Evolutionary conservation across 129 eudicot genomes (phyloP).

Genomic region (sunflower (Helianthus annuus)): HanXRQr2.0-SUNRISE NC_035444.2:39820621-39821120

Average conservation of each 20-base stretch:
- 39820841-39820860: constrained; percentile 96
- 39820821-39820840: constrained; percentile 5
- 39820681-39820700: constrained; percentile 7
- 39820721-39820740: constrained; percentile 10
- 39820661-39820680: constrained; percentile 22
- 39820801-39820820: constrained; percentile 11
- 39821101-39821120: constrained; percentile 54
- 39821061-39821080: constrained; percentile 11
- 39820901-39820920: constrained; percentile 3
- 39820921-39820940: background rate
- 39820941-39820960: no score
- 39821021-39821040: constrained; percentile 88
- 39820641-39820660: constrained; percentile 82
- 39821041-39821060: constrained; percentile 29
- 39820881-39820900: constrained; percentile 79
- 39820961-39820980: no score
- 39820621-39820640: constrained; percentile 95
- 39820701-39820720: background rate
- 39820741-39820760: background rate
- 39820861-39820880: constrained; percentile 98
- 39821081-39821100: constrained; percentile 1
- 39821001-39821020: constrained; percentile 78
- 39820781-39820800: background rate
- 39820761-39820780: background rate
- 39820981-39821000: constrained; percentile 37